Evolutionary conservation across 257 asterid species (phyloP), one percentile per base, ranked within the genome.

Genomic region (Verbascum thapsus): DNA sequence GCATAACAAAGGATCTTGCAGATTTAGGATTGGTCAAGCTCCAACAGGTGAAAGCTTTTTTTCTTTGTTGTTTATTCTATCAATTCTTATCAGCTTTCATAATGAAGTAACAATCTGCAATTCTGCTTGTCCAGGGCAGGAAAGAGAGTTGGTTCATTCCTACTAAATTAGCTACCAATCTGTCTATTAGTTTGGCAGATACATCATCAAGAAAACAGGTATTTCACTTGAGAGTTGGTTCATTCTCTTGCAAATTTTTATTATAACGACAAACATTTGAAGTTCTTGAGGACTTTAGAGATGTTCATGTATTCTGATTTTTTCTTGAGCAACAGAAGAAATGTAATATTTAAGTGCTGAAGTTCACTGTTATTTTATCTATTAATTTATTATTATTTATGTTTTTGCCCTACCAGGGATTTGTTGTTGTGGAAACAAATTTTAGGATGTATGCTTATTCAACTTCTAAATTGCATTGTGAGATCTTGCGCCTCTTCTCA

Each of bases 121-220:
- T 70, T 74, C 73, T 58, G 44, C 54, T 66, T 59, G 44, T 78
- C 58, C 76, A 89, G 97, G 99, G 97, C 23, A 82, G 88, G 78
- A 87, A 84, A 70, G 97, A 90, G 69, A 76, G 96, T 74, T 94
- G 99, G 99, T 94, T 90, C 53, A 89, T 90, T 72, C 99, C 96
- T 59, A 87, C 99, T 61, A 94, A 90, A 78, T 74, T 94, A 58
- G 97, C 97, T 40, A 94, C 99, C 74, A 90, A 90, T 71, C 94
- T 94, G 70, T 94, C 99, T 68, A 85, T 85, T 63, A 87, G 97
- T 84, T 82, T 94, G 80, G 84, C 99, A 1, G 99, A 94, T 76
- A 76, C 97, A 35, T 72, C 97, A 23, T 53, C 95, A 35, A 84
- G 99, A 67, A 94, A 94, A 73, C 84, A 94, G 96, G 96, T 86